Evolutionary conservation across 2,329 filamentous ascomycete species (phyloP).

Genomic region (Fusarium tupiense): DNA sequence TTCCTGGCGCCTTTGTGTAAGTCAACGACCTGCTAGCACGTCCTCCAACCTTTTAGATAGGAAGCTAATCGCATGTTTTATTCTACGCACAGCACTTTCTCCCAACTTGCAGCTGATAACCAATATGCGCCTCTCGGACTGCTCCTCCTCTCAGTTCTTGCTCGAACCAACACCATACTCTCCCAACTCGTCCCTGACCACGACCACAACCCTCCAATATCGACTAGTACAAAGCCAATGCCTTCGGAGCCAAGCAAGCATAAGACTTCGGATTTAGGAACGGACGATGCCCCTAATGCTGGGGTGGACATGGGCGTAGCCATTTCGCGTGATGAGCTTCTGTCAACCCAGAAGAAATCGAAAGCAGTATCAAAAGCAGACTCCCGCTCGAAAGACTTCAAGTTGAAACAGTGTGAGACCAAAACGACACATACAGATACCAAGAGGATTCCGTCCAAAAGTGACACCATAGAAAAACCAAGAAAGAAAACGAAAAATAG

Average conservation of each 20-base stretch:
- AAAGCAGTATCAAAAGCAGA: slow-evolving; percentile 4
- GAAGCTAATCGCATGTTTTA: slow-evolving; percentile 1
- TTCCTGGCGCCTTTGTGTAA: slow-evolving; percentile 52
- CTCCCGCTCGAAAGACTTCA: background rate
- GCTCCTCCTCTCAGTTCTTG: slow-evolving; percentile 72
- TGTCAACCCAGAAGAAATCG: slow-evolving; percentile 1
- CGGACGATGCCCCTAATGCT: background rate
- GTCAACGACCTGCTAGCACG: slow-evolving; percentile 11
- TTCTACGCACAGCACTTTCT: slow-evolving; percentile 64
- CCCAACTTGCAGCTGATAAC: slow-evolving; percentile 74
- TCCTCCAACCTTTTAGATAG: background rate
- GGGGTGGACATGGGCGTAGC: slow-evolving; percentile 43
- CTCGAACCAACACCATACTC: slow-evolving; percentile 63
- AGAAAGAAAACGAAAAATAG: slow-evolving; percentile 67
- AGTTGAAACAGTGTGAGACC: background rate
- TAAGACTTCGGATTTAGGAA: background rate
- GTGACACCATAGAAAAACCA: slow-evolving; percentile 51
- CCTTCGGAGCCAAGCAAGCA: background rate
- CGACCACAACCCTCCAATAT: background rate
- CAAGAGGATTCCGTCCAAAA: slow-evolving; percentile 46
- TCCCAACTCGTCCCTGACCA: slow-evolving; percentile 46
- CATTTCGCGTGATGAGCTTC: slow-evolving; percentile 42
- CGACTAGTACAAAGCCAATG: background rate
- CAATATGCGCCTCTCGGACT: slow-evolving; percentile 79
- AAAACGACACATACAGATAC: slow-evolving; percentile 13